Conservation (phyloP, 1,284 basidiomycete species). For the Xerocomus tenax region DNA sequence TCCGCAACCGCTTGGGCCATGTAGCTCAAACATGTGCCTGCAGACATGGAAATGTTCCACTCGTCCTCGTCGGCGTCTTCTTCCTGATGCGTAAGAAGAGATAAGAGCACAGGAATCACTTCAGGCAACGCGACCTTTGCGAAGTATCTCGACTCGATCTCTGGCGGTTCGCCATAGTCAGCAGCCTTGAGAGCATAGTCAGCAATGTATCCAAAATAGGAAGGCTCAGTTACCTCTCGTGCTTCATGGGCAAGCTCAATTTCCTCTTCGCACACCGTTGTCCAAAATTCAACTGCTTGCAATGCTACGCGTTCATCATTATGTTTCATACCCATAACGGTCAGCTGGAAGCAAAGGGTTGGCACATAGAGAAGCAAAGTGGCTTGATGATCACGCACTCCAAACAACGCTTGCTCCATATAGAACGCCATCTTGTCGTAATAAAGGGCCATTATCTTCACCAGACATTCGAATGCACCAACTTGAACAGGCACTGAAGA, state of each 20-base stretch:
- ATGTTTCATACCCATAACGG: constrained; percentile 98
- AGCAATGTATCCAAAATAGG: constrained; percentile 3
- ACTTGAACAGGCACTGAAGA: constrained; percentile 74
- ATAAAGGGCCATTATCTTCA: constrained; percentile 95
- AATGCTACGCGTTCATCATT: constrained; percentile 84
- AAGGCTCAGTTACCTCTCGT: constrained; percentile 57
- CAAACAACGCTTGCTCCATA: constrained; percentile 98
- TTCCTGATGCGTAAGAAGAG: constrained; percentile 85
- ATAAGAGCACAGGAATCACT: constrained; percentile 86
- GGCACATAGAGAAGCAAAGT: constrained; percentile 12
- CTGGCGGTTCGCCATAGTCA: constrained; percentile 86
- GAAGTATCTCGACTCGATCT: constrained; percentile 83
- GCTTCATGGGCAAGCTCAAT: constrained; percentile 89
- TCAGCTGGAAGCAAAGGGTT: constrained; percentile 54
- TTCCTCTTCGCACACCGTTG: constrained; percentile 97
- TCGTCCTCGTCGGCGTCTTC: constrained; percentile 98
- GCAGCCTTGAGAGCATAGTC: constrained; percentile 50
- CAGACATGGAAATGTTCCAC: constrained; percentile 98
- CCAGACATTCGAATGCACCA: constrained; percentile 90
- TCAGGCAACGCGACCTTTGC: constrained; percentile 92
- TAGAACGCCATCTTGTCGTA: constrained; percentile 99
- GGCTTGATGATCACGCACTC: constrained; percentile 48
- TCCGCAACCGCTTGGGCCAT: constrained; percentile 90
- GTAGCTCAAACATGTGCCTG: constrained; percentile 85
- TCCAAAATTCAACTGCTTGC: constrained; percentile 99